Evolutionary conservation across 1,139 yeast species (phyloP).

Genomic region (Suhomyces kunorum): DNA sequence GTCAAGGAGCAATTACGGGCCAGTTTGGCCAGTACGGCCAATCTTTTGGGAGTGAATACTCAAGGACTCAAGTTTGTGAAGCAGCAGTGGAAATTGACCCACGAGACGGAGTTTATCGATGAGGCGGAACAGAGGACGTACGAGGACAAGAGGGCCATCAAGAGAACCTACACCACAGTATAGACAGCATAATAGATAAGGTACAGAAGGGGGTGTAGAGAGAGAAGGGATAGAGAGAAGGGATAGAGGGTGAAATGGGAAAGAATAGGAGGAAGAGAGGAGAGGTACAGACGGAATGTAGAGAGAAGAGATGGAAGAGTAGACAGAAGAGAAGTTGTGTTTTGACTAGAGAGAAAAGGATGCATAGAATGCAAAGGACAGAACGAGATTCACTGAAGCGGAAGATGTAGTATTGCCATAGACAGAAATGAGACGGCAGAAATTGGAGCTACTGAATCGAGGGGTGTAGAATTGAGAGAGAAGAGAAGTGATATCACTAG

Average conservation of each 20-base stretch:
- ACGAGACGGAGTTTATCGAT: conserved; percentile 72
- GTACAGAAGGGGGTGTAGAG: neutral
- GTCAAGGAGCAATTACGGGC: conserved; percentile 59
- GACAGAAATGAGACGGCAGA: too few relatives aligned
- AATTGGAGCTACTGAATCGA: too few relatives aligned
- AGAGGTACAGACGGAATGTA: neutral
- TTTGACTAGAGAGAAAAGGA: too few relatives aligned
- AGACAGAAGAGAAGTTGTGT: neutral
- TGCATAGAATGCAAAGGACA: too few relatives aligned
- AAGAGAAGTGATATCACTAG: too few relatives aligned
- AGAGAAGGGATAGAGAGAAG: neutral
- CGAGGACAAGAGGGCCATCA: conserved; percentile 57
- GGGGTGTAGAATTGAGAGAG: too few relatives aligned
- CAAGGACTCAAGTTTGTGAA: conserved; percentile 77
- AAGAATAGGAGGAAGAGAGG: neutral
- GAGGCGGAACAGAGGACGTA: conserved; percentile 59
- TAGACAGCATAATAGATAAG: conserved; percentile 10
- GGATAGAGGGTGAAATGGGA: too few relatives aligned
- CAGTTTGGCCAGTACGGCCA: conserved; percentile 53
- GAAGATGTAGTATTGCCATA: too few relatives aligned
- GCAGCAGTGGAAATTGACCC: conserved; percentile 77
- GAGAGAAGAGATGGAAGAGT: neutral
- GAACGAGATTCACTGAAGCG: too few relatives aligned
- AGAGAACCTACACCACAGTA: conserved; percentile 63
- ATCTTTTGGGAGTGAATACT: conserved; percentile 79